phyloP scores from a whole-genome alignment of 2,329 filamentous ascomycete species.

The Penicillium sp. region DNA sequence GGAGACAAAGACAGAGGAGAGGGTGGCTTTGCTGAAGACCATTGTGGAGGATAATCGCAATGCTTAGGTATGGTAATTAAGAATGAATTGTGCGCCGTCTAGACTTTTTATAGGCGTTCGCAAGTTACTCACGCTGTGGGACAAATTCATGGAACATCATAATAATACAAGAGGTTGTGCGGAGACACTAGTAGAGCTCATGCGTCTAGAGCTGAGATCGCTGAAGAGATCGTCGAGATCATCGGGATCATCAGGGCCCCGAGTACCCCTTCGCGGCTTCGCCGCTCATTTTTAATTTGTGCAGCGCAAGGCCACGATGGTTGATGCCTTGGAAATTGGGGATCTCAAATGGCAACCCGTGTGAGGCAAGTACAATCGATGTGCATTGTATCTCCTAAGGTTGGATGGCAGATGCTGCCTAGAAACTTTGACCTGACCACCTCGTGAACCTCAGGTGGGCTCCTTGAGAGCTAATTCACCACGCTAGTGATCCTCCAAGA shows the following conservation, averaged over 20 bases:
- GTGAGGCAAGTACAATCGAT: not conserved
- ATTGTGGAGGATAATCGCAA: not conserved
- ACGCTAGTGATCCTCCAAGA: not conserved
- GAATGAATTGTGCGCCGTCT: too few relatives aligned
- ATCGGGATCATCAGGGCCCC: not conserved
- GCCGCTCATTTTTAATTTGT: not conserved
- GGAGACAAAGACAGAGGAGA: constrained; percentile 23
- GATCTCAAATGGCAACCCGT: not conserved
- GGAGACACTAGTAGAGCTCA: constrained; percentile 1
- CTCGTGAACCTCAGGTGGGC: too few relatives aligned
- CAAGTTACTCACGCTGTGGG: not conserved
- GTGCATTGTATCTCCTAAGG: too few relatives aligned
- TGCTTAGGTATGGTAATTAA: not conserved
- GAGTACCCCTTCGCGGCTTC: not conserved
- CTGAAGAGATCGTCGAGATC: constrained; percentile 2
- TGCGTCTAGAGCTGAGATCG: not conserved
- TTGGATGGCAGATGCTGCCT: not conserved
- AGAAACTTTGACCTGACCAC: not conserved
- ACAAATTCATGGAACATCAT: not conserved
- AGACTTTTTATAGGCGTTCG: constrained; percentile 1
- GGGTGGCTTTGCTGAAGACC: constrained; percentile 4
- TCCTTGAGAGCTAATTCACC: too few relatives aligned
- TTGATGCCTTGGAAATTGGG: too few relatives aligned
- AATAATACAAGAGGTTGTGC: not conserved
- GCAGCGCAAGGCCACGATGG: not conserved